Evolutionary conservation across 345 rosid genomes (phyloP).

Genomic region (Citrus mangshanensis): DNA sequence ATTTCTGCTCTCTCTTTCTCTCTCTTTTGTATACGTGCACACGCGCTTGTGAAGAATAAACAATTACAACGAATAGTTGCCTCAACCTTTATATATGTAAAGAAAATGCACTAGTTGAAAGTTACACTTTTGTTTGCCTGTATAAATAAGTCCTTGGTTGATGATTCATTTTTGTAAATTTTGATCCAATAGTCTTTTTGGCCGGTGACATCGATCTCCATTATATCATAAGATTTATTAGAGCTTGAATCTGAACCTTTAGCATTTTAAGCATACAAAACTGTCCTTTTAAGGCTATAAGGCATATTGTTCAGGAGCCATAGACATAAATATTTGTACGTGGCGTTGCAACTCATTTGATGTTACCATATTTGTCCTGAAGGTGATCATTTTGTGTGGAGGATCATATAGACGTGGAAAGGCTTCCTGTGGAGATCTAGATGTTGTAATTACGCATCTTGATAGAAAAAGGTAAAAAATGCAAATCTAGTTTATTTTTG

Average conservation of each 20-base stretch:
- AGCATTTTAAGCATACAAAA: not conserved
- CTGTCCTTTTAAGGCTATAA: not conserved
- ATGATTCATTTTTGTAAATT: not conserved
- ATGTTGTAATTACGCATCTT: constrained; percentile 79
- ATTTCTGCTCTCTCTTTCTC: not conserved
- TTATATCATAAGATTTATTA: not conserved
- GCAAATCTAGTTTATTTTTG: not conserved
- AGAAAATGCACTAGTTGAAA: not conserved
- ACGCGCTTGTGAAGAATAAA: not conserved
- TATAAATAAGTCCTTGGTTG: not conserved
- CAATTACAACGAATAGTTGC: not conserved
- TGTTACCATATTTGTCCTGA: constrained; percentile 19
- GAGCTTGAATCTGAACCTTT: not conserved
- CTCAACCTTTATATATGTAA: not conserved
- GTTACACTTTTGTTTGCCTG: not conserved
- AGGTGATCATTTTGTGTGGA: constrained; percentile 81
- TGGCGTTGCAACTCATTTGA: not conserved
- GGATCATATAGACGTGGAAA: constrained; percentile 98
- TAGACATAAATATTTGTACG: constrained; percentile 1
- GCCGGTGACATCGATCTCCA: not conserved
- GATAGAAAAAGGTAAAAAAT: constrained; percentile 73
- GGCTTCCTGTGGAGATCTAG: constrained; percentile 90
- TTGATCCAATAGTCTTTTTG: not conserved
- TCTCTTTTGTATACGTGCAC: too few species aligned
- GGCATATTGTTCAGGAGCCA: not conserved